Evolutionary conservation across 495 filamentous ascomycete species (phyloP).

Genomic region (Chaetomium fimeti): DNA sequence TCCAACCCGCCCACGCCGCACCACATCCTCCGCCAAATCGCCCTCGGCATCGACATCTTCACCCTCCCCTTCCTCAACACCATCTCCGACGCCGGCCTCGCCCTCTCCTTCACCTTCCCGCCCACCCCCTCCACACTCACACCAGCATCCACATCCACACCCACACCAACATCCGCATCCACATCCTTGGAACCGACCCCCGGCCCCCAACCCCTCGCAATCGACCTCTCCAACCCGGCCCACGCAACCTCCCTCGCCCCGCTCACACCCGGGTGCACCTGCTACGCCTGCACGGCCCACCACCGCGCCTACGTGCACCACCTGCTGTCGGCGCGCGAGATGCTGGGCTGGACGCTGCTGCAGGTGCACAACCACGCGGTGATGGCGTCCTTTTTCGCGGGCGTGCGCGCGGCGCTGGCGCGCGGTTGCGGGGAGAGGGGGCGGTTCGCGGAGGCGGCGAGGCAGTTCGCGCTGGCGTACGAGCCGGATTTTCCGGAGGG

Average conservation of each 20-base stretch:
- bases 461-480: constrained; percentile 61
- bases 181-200: neutral
- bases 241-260: constrained; percentile 60
- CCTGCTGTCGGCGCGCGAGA: constrained; percentile 82
- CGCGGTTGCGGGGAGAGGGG: constrained; percentile 57
- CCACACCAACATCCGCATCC: neutral
- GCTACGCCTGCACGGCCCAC: constrained; percentile 82
- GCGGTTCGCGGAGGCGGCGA: constrained; percentile 62
- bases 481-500: constrained; percentile 65
- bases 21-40: constrained; percentile 67
- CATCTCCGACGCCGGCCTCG: constrained; percentile 82
- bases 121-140: constrained; percentile 25
- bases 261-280: constrained; percentile 61
- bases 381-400: constrained; percentile 69
- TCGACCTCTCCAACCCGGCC: constrained; percentile 66
- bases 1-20: constrained; percentile 67
- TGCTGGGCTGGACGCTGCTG: constrained; percentile 91
- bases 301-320: constrained; percentile 86
- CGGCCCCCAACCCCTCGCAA: constrained; percentile 55
- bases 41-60: constrained; percentile 76
- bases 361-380: constrained; percentile 85
- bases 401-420: constrained; percentile 51
- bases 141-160: neutral
- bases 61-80: constrained; percentile 68
- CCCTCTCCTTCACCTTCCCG: constrained; percentile 77